These are phyloP conservation scores for Lathyrus aphaca DNA, from an alignment of 306 rosid species.

Conservation along the genomic window DNA sequence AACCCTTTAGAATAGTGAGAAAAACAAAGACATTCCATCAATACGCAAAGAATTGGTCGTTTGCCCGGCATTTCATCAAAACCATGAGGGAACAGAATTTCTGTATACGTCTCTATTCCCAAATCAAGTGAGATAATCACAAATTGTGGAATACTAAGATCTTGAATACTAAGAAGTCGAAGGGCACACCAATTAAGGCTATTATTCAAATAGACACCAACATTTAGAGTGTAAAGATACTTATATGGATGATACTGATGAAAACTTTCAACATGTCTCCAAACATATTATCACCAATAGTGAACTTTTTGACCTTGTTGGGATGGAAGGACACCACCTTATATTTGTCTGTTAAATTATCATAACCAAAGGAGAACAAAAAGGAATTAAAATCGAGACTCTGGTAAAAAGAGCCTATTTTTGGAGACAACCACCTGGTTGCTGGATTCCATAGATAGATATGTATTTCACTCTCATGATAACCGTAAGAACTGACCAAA, in stretches of 20 bases:
- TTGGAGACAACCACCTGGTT: background rate
- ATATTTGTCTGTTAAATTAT: background rate
- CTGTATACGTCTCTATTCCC: no score
- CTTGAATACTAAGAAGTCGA: no score
- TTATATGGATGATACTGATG: background rate
- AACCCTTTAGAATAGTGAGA: no score
- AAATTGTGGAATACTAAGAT: no score
- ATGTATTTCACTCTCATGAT: background rate
- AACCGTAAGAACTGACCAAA: background rate
- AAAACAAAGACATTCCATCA: no score
- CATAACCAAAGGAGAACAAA: background rate
- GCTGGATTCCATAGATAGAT: background rate
- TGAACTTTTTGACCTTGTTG: background rate
- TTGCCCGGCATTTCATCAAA: no score
- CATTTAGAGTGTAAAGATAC: accelerated
- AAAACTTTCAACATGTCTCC: background rate
- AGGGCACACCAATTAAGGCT: background rate
- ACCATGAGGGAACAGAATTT: no score
- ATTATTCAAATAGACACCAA: background rate
- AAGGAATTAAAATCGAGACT: background rate
- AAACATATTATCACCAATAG: background rate
- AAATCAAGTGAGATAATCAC: no score
- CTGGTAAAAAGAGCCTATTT: background rate
- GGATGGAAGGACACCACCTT: background rate
- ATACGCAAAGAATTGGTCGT: no score